phyloP scores from a whole-genome alignment of 2,329 filamentous ascomycete species.

The Apiospora saccharicola region DNA sequence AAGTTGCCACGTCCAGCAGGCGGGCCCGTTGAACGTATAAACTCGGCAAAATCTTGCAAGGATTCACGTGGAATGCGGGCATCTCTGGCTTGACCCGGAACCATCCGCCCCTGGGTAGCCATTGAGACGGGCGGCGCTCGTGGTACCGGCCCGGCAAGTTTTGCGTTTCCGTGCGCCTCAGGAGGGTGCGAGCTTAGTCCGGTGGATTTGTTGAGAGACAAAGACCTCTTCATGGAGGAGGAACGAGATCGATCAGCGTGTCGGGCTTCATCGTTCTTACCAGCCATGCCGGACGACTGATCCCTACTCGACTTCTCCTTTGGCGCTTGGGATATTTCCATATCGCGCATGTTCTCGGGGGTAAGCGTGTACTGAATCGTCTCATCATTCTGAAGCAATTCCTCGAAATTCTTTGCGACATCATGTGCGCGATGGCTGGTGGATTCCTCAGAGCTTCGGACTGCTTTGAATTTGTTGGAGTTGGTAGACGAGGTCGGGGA shows the following conservation, averaged over 20 bases:
- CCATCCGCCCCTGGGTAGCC: slow-evolving; percentile 43
- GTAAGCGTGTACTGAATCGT: slow-evolving; percentile 86
- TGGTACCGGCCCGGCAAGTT: slow-evolving; percentile 39
- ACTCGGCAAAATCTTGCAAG: slow-evolving; percentile 84
- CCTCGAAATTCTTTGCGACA: slow-evolving; percentile 75
- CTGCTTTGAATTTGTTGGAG: slow-evolving; percentile 58
- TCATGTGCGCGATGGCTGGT: slow-evolving; percentile 58
- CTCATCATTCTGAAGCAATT: slow-evolving; percentile 82
- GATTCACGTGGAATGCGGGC: slow-evolving; percentile 75
- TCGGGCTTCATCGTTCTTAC: slow-evolving; percentile 30
- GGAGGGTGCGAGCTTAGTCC: slow-evolving; percentile 48
- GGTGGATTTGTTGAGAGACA: slow-evolving; percentile 52
- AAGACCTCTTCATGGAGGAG: slow-evolving; percentile 49
- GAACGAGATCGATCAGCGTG: slow-evolving; percentile 50
- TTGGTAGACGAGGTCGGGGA: slow-evolving; percentile 59
- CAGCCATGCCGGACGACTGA: neutral
- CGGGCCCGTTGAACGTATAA: slow-evolving; percentile 86
- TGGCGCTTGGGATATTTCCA: slow-evolving; percentile 52
- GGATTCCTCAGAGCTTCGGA: slow-evolving; percentile 67
- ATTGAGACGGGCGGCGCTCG: slow-evolving; percentile 43
- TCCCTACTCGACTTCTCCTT: slow-evolving; percentile 45
- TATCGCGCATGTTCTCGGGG: slow-evolving; percentile 78
- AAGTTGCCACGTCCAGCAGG: slow-evolving; percentile 46
- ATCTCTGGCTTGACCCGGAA: slow-evolving; percentile 67
- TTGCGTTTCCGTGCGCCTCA: slow-evolving; percentile 37